Percentiles rank a stretch among this genome's conserved stretches.
phyloP scores from a whole-genome alignment of 257 asterid genomes.

The Verbena officinalis region DNA sequence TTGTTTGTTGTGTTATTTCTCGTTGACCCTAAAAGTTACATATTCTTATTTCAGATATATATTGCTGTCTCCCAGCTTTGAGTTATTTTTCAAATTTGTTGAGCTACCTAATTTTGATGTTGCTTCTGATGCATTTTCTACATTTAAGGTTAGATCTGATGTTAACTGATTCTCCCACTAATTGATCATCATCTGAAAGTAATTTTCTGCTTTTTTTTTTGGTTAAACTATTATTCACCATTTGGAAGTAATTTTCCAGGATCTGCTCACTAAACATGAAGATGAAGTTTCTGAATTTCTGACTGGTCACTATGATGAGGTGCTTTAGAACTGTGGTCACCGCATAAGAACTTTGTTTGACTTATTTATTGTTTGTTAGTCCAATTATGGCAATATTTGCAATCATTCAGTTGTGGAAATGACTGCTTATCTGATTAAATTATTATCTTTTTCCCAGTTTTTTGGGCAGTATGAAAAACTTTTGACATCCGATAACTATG shows the following conservation, averaged over 20 bases:
- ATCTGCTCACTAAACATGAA: conserved; percentile 82
- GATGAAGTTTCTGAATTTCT: conserved; percentile 79
- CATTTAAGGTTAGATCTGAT: conserved; percentile 78
- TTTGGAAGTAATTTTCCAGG: conserved; percentile 52
- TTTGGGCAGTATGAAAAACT: conserved; percentile 90
- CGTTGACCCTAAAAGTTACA: conserved; percentile 18
- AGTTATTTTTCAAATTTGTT: conserved; percentile 86
- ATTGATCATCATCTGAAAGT: conserved; percentile 22
- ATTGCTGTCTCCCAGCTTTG: conserved; percentile 95
- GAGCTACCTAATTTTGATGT: conserved; percentile 91
- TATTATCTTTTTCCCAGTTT: conserved; percentile 55
- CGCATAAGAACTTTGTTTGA: conserved; percentile 12
- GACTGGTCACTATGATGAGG: conserved; percentile 76
- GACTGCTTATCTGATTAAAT: conserved; percentile 23
- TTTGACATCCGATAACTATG: conserved; percentile 79
- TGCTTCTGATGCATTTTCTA: conserved; percentile 95
- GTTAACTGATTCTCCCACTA: conserved; percentile 20
- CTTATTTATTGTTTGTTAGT: no score
- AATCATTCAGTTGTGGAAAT: conserved; percentile 2
- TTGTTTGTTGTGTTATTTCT: conserved; percentile 22
- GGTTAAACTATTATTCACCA: conserved; percentile 28
- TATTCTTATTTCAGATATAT: conserved; percentile 65
- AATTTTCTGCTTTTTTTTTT: conserved; percentile 15
- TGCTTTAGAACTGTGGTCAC: conserved; percentile 34
- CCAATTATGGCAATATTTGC: no score